These are phyloP conservation scores for Agrocybe pediades DNA, from an alignment of 768 basidiomycete species.

Conservation along the genomic window DNA sequence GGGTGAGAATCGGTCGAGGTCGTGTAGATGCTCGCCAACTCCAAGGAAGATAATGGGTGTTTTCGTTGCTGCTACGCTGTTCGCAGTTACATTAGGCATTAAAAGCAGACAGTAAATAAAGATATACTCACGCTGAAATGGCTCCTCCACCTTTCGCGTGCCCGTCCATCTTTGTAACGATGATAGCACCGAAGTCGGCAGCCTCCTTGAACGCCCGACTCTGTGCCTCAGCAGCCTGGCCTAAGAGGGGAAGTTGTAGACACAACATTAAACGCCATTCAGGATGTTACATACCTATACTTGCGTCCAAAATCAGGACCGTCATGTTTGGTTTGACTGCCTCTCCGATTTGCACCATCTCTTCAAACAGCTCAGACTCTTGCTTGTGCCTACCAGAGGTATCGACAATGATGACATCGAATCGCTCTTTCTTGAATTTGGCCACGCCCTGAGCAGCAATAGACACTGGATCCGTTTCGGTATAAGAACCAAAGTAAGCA, in stretches of 20 bases:
- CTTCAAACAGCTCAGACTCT: conserved; percentile 93
- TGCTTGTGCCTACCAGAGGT: conserved; percentile 98
- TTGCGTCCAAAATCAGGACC: conserved; percentile 92
- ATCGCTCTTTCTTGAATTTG: conserved; percentile 98
- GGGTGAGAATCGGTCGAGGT: conserved; percentile 94
- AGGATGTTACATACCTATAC: conserved; percentile 65
- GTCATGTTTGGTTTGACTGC: conserved; percentile 98
- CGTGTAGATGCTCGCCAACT: conserved; percentile 96
- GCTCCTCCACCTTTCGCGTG: conserved; percentile 99
- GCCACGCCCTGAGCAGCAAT: conserved; percentile 94
- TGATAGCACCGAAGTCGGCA: conserved; percentile 97
- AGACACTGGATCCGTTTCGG: conserved; percentile 95
- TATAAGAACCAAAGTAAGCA: conserved; percentile 98
- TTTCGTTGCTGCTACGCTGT: conserved; percentile 95
- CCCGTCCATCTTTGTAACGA: conserved; percentile 99
- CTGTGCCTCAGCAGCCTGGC: conserved; percentile 97
- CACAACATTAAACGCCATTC: neutral
- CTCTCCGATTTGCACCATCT: conserved; percentile 96
- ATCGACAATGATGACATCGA: conserved; percentile 98
- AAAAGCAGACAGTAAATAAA: neutral
- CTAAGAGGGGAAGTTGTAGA: conserved; percentile 32
- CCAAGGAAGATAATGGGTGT: conserved; percentile 99
- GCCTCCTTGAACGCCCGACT: conserved; percentile 97
- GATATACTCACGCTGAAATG: conserved; percentile 86
- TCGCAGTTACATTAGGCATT: conserved; percentile 10